Conservation (phyloP, 768 basidiomycete genomes). For the Psilocybe cubensis region DNA sequence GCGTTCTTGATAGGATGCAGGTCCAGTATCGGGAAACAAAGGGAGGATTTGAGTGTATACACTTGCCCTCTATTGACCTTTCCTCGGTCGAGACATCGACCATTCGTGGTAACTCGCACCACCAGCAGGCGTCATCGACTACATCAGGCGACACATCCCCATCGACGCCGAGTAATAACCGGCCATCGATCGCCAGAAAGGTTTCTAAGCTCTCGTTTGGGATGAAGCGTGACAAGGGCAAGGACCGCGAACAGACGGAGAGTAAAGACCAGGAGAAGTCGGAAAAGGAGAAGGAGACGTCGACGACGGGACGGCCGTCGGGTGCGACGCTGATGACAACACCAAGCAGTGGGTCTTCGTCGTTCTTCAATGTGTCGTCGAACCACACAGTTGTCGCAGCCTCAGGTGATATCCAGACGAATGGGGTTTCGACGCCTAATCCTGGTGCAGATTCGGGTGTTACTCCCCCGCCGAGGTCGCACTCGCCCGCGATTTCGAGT, state of each 20-base stretch:
- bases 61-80: constrained; percentile 92
- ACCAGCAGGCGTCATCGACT: constrained; percentile 43
- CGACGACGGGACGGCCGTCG: constrained; percentile 41
- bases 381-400: constrained; percentile 40
- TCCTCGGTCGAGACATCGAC: constrained; percentile 60
- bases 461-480: constrained; percentile 43
- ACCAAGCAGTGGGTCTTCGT: constrained; percentile 78
- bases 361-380: constrained; percentile 82
- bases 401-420: constrained; percentile 22
- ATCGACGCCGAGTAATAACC: constrained; percentile 35
- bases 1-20: constrained; percentile 92
- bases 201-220: constrained; percentile 81
- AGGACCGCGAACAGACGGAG: constrained; percentile 48
- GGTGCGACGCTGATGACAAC: constrained; percentile 60
- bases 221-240: constrained; percentile 57
- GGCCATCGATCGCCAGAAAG: constrained; percentile 69
- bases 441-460: constrained; percentile 27
- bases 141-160: constrained; percentile 48
- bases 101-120: constrained; percentile 30
- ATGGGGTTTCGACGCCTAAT: constrained; percentile 26
- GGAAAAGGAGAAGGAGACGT: constrained; percentile 39
- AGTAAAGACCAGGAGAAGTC: constrained; percentile 48
- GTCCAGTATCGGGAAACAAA: constrained; percentile 92
- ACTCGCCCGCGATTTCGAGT: constrained; percentile 43
- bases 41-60: constrained; percentile 94